Percentiles rank a stretch among this genome's conserved stretches.
Evolutionary conservation across 192 early-diverging fungal species (phyloP).

Genomic region (Mortierella hygrophila): DNA sequence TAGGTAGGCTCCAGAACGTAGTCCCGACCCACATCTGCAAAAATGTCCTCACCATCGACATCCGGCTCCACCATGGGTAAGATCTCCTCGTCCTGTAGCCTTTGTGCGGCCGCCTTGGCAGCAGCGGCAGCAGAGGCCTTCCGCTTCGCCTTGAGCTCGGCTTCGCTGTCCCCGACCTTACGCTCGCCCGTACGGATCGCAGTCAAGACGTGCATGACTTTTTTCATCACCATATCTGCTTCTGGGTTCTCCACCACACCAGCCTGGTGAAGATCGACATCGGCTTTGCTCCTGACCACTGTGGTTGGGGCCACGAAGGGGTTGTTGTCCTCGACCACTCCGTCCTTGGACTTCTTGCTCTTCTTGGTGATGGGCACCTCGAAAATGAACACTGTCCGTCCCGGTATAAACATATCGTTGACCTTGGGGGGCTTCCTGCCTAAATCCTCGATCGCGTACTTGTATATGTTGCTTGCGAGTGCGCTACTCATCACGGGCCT

Average conservation of each 20-base stretch:
- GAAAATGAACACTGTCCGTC: constrained; percentile 83
- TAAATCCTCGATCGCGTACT: constrained; percentile 53
- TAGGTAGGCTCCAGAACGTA: constrained; percentile 71
- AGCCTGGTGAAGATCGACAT: constrained; percentile 57
- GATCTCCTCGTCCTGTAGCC: constrained; percentile 24
- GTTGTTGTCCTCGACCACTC: constrained; percentile 58
- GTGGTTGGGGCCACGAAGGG: constrained; percentile 77
- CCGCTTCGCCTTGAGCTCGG: constrained; percentile 62
- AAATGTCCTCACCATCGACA: constrained; percentile 84
- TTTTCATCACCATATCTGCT: constrained; percentile 78
- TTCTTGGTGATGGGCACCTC: constrained; percentile 60
- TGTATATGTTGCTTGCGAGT: constrained; percentile 65
- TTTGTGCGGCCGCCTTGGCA: constrained; percentile 32
- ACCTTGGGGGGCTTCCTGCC: constrained; percentile 56
- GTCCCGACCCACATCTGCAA: constrained; percentile 86
- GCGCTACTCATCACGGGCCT: constrained; percentile 54
- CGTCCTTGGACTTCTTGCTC: constrained; percentile 53
- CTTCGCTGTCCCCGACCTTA: constrained; percentile 42
- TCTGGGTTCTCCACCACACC: constrained; percentile 64
- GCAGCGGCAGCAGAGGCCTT: constrained; percentile 41
- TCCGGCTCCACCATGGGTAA: constrained; percentile 46
- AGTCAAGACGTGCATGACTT: constrained; percentile 74
- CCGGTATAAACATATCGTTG: constrained; percentile 82
- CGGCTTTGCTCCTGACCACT: constrained; percentile 82
- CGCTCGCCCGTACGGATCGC: constrained; percentile 59